Base-by-base conservation (phyloP, 202 grass and related monocot species). In the Dendrocalamus latiflorus region DNA sequence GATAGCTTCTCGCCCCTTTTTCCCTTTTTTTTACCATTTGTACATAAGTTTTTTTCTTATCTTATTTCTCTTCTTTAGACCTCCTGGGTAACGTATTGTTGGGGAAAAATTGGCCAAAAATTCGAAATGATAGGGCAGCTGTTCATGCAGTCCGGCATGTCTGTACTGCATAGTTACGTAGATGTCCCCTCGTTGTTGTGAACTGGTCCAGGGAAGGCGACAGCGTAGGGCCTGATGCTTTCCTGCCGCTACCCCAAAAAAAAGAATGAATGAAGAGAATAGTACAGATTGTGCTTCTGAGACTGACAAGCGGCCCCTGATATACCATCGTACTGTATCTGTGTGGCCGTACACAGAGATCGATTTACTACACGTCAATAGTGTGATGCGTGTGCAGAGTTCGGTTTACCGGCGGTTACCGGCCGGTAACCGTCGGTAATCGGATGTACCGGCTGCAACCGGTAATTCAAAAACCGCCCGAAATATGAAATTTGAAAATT, bases 41-140 rank as follows among this genome's bases (percentile, higher is more conserved):
- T 91, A 80, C 73, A 88, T 91, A 88, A 54, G 65, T 83, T 86
- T 38, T n/a, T 83, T 66, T 50, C 48, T 39, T 17, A 5, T n/a
- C n/a, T 42, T 22, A 15, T 45, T 24, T 56, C 22, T 47, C 59
- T 48, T 82, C 15, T 60, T 25, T 72, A 71, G 71, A 70, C 73
- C 16, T 50, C 38, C 57, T 18, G 64, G 70, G 85, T 70, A 65
- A 54, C 34, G 77, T 89, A 16, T 84, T 89, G 70, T 38, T 54
- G 60, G 69, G 33, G 20, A 1, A 21, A 75, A 68, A 75, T 74
- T 59, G 76, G 69, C 70, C 34, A 86, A 47, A 43, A 43, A 28
- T 30, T 14, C 37, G 18, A 60, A 56, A 39, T 85, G 48, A 25
- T 85, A 85, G 87, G 49, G 67, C 56, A 72, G 77, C 55, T 77